phyloP scores from a whole-genome alignment of 805 yeast species.

The Lachancea waltii region DNA sequence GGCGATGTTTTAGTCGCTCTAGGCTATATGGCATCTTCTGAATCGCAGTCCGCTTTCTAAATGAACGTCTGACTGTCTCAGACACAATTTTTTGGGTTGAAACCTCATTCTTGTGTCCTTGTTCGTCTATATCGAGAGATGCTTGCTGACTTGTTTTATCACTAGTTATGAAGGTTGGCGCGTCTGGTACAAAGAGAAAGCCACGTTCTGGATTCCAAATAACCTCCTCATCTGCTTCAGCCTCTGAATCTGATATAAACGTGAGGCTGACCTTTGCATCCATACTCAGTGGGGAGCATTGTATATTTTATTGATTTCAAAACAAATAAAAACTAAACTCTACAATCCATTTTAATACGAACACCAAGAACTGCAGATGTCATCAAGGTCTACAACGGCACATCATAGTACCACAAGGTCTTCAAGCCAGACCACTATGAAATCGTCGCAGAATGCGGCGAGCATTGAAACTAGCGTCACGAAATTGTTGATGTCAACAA shows the following conservation, averaged over 20 bases:
- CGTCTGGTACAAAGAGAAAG: background rate
- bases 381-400: background rate
- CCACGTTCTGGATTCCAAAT: conserved; percentile 6
- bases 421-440: conserved; percentile 6
- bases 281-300: conserved; percentile 7
- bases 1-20: conserved; percentile 29
- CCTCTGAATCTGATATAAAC: conserved; percentile 26
- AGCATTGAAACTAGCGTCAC: conserved; percentile 77
- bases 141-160: too few relatives aligned
- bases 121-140: too few relatives aligned
- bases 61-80: too few relatives aligned
- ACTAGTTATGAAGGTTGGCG: too few relatives aligned
- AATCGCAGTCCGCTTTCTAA: conserved; percentile 31
- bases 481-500: conserved; percentile 76
- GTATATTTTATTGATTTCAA: background rate
- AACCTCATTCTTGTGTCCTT: background rate
- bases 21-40: conserved; percentile 33
- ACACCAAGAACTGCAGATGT: too few relatives aligned
- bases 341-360: too few relatives aligned
- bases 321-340: too few relatives aligned
- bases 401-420: background rate
- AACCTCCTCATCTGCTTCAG: conserved; percentile 15
- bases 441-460: conserved; percentile 14
- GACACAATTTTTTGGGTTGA: too few relatives aligned
- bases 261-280: conserved; percentile 13